Conservation (phyloP, 176 grass and related monocot species). For the Carex kokanica region DNA sequence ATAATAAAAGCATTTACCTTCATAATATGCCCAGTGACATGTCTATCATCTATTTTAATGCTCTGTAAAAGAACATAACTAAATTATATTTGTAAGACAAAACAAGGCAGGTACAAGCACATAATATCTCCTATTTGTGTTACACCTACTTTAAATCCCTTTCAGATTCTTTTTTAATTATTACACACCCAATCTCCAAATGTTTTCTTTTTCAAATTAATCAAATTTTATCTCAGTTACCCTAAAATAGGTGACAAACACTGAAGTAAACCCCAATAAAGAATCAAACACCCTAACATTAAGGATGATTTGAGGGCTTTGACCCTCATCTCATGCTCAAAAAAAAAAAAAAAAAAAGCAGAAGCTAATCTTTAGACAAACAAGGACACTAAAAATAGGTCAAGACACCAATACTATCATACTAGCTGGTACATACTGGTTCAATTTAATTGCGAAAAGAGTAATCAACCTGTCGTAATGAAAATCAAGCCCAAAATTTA, state of each 20-base stretch:
- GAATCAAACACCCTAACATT: background rate
- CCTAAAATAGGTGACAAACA: background rate
- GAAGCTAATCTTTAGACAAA: background rate
- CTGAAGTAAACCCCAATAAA: background rate
- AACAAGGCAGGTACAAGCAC: background rate
- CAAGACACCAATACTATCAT: background rate
- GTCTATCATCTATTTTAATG: conserved; percentile 86
- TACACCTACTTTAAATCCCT: background rate
- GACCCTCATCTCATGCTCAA: background rate
- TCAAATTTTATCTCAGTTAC: background rate
- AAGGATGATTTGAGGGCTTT: background rate
- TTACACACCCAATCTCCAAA: background rate
- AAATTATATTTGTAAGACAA: conserved; percentile 22
- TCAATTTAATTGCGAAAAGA: background rate
- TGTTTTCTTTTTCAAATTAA: background rate
- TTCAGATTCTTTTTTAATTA: background rate
- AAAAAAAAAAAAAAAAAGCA: background rate
- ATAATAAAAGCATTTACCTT: conserved; percentile 60
- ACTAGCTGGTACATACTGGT: background rate
- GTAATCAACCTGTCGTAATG: background rate
- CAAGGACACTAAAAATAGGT: background rate
- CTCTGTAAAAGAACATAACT: conserved; percentile 45
- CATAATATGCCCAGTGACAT: conserved; percentile 96
- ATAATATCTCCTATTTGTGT: background rate
- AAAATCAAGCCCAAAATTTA: background rate